Evolutionary conservation across 2,329 filamentous ascomycete genomes (phyloP), one percentile per base, ranked within the genome.

Genomic region (Hypoxylon sp.): DNA sequence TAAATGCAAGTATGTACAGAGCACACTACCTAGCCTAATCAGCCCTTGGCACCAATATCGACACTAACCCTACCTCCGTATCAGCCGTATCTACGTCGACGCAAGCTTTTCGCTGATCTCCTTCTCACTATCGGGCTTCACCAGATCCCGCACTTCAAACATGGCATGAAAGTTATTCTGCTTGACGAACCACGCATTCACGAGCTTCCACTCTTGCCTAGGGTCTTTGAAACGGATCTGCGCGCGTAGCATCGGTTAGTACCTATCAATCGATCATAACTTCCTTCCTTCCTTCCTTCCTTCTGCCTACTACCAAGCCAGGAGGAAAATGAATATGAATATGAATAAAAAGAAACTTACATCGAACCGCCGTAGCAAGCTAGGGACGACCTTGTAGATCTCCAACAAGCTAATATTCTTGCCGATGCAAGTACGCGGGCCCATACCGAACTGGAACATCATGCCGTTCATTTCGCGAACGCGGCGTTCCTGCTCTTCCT

Each of bases 381-480:
- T 86, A 44, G 88, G 88, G 24, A 90, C 85, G 52, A 90, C 74
- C 81, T 90, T 90, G 77, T 90, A 89, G 63, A 90, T 88, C 81
- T 90, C 88, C 73, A 90, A 71, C 74, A 90, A 71, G 67, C 85
- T 87, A 52, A 90, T 90, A 67, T 90, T 90, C 84, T 88, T 90
- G 48, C 91, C 91, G 80, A 84, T 91, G 73, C 91, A 93, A 1
- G 91, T 92, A 73, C 91, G 81, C 10, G 87, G 86, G 0, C 91
- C 91, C 79, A 91, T 91, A 1, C 91, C 91, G 77, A 93, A 93
- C 72, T 92, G 90, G 77, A 92, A 84, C 89, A 92, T 90, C n/a
- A 84, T 84, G 0, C 87, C 88, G 73, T 89, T 89, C 90, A 92
- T 92, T 76, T 88, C 86, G 78, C 85, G 86, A 50, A 92, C 81